phyloP scores from a whole-genome alignment of 2,329 filamentous ascomycete genomes.

The Fusarium sp. region DNA sequence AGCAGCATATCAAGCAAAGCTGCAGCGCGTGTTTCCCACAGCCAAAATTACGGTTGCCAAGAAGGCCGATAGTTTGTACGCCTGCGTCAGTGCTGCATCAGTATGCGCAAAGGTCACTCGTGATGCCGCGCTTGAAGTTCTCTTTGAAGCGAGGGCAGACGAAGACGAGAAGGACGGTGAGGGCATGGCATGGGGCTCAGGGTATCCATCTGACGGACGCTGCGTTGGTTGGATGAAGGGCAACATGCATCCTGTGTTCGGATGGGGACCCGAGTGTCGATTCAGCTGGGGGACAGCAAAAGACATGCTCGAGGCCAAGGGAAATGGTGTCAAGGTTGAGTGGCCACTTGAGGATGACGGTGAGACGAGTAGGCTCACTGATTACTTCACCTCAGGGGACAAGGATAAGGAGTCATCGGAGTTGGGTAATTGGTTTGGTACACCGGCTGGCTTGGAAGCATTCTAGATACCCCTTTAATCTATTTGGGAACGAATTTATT shows the following conservation, averaged over 20 bases:
- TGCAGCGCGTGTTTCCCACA: conserved; percentile 86
- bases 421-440: conserved; percentile 85
- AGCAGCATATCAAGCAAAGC: conserved; percentile 81
- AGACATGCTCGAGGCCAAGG: conserved; percentile 87
- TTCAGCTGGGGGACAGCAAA: conserved; percentile 98
- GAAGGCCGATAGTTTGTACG: conserved; percentile 93
- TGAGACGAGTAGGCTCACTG: conserved; percentile 75
- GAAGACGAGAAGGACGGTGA: conserved; percentile 49
- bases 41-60: conserved; percentile 80
- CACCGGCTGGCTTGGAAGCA: conserved; percentile 72
- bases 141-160: conserved; percentile 65
- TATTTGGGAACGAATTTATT: background rate
- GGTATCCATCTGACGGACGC: conserved; percentile 88
- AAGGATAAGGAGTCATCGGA: conserved; percentile 67
- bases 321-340: conserved; percentile 75
- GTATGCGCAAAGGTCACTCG: conserved; percentile 97
- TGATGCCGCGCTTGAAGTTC: conserved; percentile 85
- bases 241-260: conserved; percentile 93
- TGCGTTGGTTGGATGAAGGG: conserved; percentile 83
- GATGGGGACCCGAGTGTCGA: conserved; percentile 91
- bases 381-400: conserved; percentile 71
- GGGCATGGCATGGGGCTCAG: conserved; percentile 81
- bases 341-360: conserved; percentile 83
- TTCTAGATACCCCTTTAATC: conserved; percentile 61
- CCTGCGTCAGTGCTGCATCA: conserved; percentile 91